Percentiles rank a stretch among this genome's conserved stretches.
These are phyloP conservation scores for Sporisorium scitamineum DNA, from an alignment of 1,284 basidiomycete species.

Conservation along the genomic window DNA sequence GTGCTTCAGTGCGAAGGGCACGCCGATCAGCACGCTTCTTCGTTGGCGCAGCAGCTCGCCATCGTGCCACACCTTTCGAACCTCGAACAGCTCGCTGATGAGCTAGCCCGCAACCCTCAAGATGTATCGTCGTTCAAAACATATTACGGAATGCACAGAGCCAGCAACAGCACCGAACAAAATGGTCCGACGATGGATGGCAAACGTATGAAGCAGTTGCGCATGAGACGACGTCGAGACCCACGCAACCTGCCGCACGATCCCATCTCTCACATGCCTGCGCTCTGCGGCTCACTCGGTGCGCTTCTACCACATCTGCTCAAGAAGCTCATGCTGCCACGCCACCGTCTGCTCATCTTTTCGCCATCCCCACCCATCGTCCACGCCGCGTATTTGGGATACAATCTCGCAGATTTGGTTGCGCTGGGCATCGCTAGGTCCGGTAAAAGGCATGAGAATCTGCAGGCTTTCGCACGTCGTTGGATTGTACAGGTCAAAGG, in stretches of 20 bases:
- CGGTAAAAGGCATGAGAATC: conserved; percentile 30
- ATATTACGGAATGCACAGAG: conserved; percentile 37
- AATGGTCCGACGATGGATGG: conserved; percentile 11
- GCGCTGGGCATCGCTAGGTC: conserved; percentile 24
- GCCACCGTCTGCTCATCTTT: conserved; percentile 56
- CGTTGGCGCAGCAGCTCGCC: conserved; percentile 45
- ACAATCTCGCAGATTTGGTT: conserved; percentile 53
- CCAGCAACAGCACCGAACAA: not conserved
- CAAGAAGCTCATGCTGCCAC: conserved; percentile 51
- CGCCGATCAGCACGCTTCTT: conserved; percentile 17
- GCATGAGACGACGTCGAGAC: conserved; percentile 42
- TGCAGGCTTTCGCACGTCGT: conserved; percentile 20
- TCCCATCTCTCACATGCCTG: conserved; percentile 54
- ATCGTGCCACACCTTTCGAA: conserved; percentile 45
- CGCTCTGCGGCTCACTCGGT: conserved; percentile 52
- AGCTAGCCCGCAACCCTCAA: conserved; percentile 25
- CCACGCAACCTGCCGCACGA: conserved; percentile 39
- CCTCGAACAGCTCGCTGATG: conserved; percentile 44
- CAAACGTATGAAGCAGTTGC: conserved; percentile 43
- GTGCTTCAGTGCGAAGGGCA: conserved; percentile 32
- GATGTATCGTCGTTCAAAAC: conserved; percentile 16
- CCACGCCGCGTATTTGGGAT: conserved; percentile 45
- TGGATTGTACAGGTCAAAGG: conserved; percentile 44
- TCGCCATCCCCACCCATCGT: conserved; percentile 45
- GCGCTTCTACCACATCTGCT: conserved; percentile 57